Evolutionary conservation across 2,329 filamentous ascomycete genomes (phyloP), one percentile per base, ranked within the genome.

Genomic region (Torrubiellomyces zombiae): DNA sequence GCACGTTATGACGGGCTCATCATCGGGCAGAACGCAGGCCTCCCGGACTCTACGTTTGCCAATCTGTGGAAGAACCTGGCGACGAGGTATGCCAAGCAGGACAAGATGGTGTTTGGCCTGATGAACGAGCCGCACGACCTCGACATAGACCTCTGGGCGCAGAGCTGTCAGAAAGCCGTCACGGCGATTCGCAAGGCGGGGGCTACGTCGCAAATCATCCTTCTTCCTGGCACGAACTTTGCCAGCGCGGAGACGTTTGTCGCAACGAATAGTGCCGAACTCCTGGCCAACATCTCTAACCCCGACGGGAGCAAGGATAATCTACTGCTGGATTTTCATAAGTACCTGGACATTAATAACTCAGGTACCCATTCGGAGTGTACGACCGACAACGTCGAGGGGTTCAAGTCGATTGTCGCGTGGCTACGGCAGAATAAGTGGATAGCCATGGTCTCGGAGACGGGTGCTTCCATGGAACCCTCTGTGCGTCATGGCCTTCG

Each of bases 41-140:
- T 70, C 0, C 59, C 58, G 0, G 59, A 75, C 39, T 62, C 58
- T 8, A 48, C 68, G 9, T 69, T 76, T 35, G 62, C 57, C 4
- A 50, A 48, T 20, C 45, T 77, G 5, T 78, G 73, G 73, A 44
- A 40, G 2, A 53, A 63, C 29, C 44, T 72, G 4, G 72, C 73
- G 7, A 52, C 47, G 1, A 66, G 67, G 39, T 78, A 77, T 44
- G 61, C 53, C 0, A 55, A 56, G 5, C 47, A 67, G 24, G 42
- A 55, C 18, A 67, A 14, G 56, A 57, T 25, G 43, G 62, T 31
- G 48, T 78, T 78, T 34, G 71, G 69, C 9, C 42, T 78, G 21
- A 77, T 78, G 71, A 79, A 78, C 47, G 74, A 73, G 48, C 72
- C 73, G 6, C 68, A 75, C 42, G 63, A 69, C 26, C 45, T 66